A percentile compares a stretch with the other conserved stretches of the same genome.
phyloP scores from a whole-genome alignment of 345 rosid species.

The Rhodomyrtus tomentosa region DNA sequence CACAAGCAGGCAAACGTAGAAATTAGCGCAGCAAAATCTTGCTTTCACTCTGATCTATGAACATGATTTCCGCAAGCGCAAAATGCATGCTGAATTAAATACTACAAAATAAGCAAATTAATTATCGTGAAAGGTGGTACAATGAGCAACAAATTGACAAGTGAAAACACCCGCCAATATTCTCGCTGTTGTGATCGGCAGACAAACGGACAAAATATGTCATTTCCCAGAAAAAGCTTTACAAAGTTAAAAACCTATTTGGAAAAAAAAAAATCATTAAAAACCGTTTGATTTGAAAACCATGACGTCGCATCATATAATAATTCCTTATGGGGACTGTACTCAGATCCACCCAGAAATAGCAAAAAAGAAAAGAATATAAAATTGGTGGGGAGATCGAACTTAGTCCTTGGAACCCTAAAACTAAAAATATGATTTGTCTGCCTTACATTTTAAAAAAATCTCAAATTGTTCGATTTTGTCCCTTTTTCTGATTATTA shows the following conservation, averaged over 20 bases:
- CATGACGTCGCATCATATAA: constrained; percentile 3
- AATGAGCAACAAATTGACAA: not conserved
- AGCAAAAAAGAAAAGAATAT: accelerated
- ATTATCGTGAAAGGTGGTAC: not conserved
- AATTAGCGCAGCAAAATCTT: not conserved
- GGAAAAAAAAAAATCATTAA: not conserved
- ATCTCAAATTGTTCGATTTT: not conserved
- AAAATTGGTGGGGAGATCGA: not conserved
- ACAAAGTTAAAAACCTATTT: not conserved
- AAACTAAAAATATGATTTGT: not conserved
- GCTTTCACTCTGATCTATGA: not conserved
- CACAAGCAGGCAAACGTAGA: not conserved
- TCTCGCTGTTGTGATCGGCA: constrained; percentile 26
- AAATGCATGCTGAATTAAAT: not conserved
- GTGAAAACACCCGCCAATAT: not conserved
- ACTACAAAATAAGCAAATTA: not conserved
- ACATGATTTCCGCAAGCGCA: not conserved
- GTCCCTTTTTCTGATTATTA: not conserved
- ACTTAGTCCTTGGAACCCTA: constrained; percentile 8
- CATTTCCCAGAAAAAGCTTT: not conserved
- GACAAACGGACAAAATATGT: constrained; percentile 33
- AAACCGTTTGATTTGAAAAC: constrained; percentile 3
- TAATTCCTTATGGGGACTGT: not conserved
- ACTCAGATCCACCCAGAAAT: constrained; percentile 13
- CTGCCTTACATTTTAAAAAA: not conserved